Evolutionary conservation across 2,329 filamentous ascomycete genomes (phyloP).

Genomic region (Alternaria solani): DNA sequence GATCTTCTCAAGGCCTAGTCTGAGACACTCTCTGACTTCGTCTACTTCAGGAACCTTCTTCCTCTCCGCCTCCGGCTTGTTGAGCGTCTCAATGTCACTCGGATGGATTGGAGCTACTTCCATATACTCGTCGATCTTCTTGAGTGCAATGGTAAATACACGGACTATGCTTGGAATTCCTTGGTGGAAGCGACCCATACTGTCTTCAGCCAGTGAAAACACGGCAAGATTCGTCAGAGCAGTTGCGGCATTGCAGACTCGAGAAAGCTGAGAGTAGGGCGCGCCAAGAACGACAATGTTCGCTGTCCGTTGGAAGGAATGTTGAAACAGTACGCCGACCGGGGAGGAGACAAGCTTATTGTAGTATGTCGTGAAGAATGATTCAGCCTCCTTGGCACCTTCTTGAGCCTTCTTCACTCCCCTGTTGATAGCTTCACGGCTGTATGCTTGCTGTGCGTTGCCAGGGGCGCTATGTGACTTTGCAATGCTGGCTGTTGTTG

Average conservation of each 20-base stretch:
- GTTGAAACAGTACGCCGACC: conserved; percentile 73
- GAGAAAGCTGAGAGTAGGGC: conserved; percentile 69
- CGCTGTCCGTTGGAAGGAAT: conserved; percentile 71
- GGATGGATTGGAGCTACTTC: conserved; percentile 70
- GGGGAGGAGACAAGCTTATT: conserved; percentile 52
- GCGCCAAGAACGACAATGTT: conserved; percentile 74
- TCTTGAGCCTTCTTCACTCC: conserved; percentile 45
- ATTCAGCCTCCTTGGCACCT: conserved; percentile 38
- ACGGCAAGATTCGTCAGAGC: conserved; percentile 74
- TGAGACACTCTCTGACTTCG: conserved; percentile 70
- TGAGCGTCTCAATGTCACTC: conserved; percentile 72
- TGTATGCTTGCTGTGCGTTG: conserved; percentile 48
- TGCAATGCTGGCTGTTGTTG: conserved; percentile 54
- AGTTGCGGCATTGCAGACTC: conserved; percentile 64
- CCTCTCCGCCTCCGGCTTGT: conserved; percentile 55
- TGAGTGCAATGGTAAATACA: conserved; percentile 73
- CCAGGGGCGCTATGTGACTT: conserved; percentile 48
- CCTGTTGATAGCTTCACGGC: conserved; percentile 44
- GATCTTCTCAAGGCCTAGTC: conserved; percentile 70
- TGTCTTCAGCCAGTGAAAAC: conserved; percentile 79
- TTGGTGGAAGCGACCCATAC: conserved; percentile 83
- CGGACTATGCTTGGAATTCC: conserved; percentile 79
- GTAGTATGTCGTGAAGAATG: conserved; percentile 36
- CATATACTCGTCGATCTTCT: conserved; percentile 73
- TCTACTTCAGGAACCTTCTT: conserved; percentile 71